These are phyloP conservation scores for Isabelozyma rhagii DNA, from an alignment of 805 yeast species.

Conservation along the genomic window DNA sequence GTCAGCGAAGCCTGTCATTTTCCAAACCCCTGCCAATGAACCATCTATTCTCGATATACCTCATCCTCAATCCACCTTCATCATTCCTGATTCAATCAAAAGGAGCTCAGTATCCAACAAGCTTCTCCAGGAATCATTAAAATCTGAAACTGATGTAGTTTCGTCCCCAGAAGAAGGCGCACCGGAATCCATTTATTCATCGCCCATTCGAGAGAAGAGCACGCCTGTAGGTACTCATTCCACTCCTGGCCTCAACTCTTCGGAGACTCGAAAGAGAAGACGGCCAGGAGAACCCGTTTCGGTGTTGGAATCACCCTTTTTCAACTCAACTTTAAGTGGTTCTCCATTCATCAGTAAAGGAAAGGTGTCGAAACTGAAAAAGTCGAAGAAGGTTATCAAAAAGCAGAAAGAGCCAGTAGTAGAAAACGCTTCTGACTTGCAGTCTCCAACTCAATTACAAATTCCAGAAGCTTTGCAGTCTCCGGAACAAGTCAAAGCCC, in stretches of 20 bases:
- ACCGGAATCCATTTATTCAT: not conserved
- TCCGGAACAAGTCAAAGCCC: too few relatives aligned
- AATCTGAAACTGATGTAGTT: not conserved
- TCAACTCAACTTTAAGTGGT: slow-evolving; percentile 14
- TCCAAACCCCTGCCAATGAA: not conserved
- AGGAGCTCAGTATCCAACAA: not conserved
- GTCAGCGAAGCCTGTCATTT: not conserved
- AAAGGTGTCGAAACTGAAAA: not conserved
- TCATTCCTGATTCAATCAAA: not conserved
- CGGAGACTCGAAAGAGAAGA: slow-evolving; percentile 3
- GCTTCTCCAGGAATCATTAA: not conserved
- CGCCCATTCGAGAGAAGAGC: not conserved
- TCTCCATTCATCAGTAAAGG: slow-evolving; percentile 8
- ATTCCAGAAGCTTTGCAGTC: not conserved
- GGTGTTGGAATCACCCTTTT: slow-evolving; percentile 36
- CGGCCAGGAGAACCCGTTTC: slow-evolving; percentile 37
- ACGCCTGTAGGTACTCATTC: not conserved
- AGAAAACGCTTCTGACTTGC: not conserved
- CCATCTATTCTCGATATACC: not conserved
- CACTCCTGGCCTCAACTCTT: not conserved
- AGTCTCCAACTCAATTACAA: not conserved
- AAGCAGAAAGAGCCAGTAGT: not conserved
- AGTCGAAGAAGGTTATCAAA: not conserved
- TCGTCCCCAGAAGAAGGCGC: not conserved
- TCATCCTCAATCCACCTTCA: not conserved